Evolutionary conservation across 768 basidiomycete species (phyloP).

Genomic region (Termitomyces sp.): DNA sequence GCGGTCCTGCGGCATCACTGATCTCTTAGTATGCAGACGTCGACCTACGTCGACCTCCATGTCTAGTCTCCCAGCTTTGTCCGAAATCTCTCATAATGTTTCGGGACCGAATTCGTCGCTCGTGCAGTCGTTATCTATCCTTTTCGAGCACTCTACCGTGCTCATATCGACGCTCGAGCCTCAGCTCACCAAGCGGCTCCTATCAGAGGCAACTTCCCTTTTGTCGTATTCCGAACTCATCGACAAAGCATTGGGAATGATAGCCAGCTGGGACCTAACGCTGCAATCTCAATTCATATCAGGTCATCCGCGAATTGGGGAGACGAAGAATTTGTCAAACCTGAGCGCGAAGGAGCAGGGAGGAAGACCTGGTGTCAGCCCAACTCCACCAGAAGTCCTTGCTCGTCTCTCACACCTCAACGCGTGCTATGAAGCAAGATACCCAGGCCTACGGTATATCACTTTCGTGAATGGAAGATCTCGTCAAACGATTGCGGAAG

Average conservation of each 20-base stretch:
- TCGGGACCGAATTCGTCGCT: constrained; percentile 38
- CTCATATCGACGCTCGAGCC: constrained; percentile 51
- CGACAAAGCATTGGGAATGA: constrained; percentile 45
- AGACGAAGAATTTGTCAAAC: constrained; percentile 68
- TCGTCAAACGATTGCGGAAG: constrained; percentile 66
- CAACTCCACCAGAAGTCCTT: constrained; percentile 74
- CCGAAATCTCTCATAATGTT: constrained; percentile 28
- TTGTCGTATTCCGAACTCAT: constrained; percentile 57
- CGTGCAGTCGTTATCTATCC: constrained; percentile 22
- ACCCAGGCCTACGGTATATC: constrained; percentile 80
- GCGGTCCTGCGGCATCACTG: neutral
- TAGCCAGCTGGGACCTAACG: constrained; percentile 51
- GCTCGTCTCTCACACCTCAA: constrained; percentile 75
- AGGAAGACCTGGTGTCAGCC: constrained; percentile 35
- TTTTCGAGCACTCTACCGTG: constrained; percentile 56
- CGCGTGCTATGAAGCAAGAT: constrained; percentile 68
- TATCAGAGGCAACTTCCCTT: constrained; percentile 26
- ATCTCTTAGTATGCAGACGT: too few relatives aligned
- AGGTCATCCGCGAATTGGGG: constrained; percentile 90
- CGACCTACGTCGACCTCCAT: neutral
- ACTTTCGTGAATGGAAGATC: constrained; percentile 89
- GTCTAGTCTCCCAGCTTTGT: constrained; percentile 33
- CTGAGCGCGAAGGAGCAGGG: constrained; percentile 84
- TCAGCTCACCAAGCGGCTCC: constrained; percentile 33
- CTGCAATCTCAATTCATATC: constrained; percentile 66